Evolutionary conservation across 805 yeast genomes (phyloP).

Genomic region (Barnettozyma populi): DNA sequence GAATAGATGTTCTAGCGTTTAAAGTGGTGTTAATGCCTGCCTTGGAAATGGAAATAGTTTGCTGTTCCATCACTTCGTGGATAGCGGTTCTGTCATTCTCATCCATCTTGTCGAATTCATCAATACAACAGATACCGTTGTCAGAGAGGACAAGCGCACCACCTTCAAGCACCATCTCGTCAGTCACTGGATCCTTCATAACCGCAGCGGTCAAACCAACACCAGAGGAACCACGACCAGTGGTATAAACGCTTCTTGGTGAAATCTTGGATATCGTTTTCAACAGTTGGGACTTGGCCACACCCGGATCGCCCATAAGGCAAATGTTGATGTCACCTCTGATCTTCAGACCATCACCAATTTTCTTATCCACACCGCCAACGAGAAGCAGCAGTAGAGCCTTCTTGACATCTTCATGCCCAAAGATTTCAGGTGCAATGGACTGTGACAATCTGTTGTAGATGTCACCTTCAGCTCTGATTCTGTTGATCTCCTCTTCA

Average conservation of each 20-base stretch:
- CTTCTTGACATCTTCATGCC: conserved; percentile 90
- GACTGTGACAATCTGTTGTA: conserved; percentile 79
- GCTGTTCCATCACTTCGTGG: conserved; percentile 99
- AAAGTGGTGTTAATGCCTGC: conserved; percentile 96
- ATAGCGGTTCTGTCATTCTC: conserved; percentile 95
- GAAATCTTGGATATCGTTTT: conserved; percentile 89
- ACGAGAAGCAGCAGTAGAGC: conserved; percentile 77
- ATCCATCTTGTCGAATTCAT: conserved; percentile 99
- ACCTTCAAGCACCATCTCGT: conserved; percentile 96
- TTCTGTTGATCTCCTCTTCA: conserved; percentile 46
- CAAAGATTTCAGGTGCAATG: conserved; percentile 96
- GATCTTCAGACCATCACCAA: conserved; percentile 95
- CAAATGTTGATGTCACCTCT: conserved; percentile 96
- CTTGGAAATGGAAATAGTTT: conserved; percentile 92
- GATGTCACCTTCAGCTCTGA: conserved; percentile 59
- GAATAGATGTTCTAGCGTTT: conserved; percentile 89
- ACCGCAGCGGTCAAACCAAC: conserved; percentile 99
- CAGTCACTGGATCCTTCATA: conserved; percentile 98
- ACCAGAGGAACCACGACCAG: conserved; percentile 98
- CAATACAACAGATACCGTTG: conserved; percentile 97
- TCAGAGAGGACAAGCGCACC: conserved; percentile 97
- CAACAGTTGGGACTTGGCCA: conserved; percentile 93
- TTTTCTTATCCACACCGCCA: conserved; percentile 92
- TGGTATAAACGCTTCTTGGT: conserved; percentile 94
- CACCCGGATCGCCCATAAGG: conserved; percentile 99